A percentile compares a stretch with the other conserved stretches of the same genome.
These are phyloP conservation scores for Chaetomium cochliodes DNA, from an alignment of 495 filamentous ascomycete genomes.

Conservation along the genomic window DNA sequence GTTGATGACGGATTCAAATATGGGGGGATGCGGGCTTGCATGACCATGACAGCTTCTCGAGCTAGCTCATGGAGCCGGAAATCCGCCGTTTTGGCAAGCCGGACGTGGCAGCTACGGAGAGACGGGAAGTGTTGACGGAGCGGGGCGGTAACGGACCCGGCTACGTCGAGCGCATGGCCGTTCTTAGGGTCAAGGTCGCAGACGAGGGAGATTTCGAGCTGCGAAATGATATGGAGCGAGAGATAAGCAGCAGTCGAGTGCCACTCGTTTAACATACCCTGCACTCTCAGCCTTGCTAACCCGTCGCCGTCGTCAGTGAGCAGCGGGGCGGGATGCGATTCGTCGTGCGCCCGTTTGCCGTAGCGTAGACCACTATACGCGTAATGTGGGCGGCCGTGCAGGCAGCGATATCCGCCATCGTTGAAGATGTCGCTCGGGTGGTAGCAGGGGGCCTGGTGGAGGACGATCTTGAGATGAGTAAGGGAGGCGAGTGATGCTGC, in stretches of 20 bases:
- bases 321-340: background rate
- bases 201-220: background rate
- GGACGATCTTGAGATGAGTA: background rate
- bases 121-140: background rate
- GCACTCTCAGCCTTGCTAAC: too few species aligned
- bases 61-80: background rate
- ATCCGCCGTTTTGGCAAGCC: background rate
- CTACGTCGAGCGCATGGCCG: background rate
- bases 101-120: background rate
- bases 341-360: too few species aligned
- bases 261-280: background rate
- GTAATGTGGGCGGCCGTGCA: background rate
- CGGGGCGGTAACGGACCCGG: background rate
- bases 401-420: too few species aligned
- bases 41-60: background rate
- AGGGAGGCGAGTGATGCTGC: background rate
- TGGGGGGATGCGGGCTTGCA: background rate
- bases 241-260: background rate
- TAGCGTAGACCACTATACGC: too few species aligned
- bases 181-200: background rate
- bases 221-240: background rate
- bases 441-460: conserved; percentile 1
- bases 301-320: background rate
- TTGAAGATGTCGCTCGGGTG: background rate
- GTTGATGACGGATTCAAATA: background rate